phyloP scores from a whole-genome alignment of 768 basidiomycete genomes.

The Melanogaster broomeanus region DNA sequence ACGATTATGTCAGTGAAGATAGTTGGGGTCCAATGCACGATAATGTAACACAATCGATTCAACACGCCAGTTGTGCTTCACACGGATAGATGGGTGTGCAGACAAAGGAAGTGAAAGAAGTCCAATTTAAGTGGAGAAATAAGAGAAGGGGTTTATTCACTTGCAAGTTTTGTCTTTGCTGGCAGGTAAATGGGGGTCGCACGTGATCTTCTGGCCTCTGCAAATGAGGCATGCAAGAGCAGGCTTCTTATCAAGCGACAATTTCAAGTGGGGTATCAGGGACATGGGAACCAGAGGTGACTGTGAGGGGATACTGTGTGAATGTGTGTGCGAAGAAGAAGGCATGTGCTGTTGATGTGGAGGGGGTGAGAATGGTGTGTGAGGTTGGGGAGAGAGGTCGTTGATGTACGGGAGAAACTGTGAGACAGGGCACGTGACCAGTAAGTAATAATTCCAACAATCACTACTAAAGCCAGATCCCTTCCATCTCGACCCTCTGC shows the following conservation, averaged over 20 bases:
- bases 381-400: conserved; percentile 11
- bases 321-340: conserved; percentile 18
- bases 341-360: conserved; percentile 11
- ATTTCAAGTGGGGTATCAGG: conserved; percentile 22
- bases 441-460: too few species aligned
- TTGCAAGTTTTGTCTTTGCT: conserved; percentile 64
- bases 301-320: conserved; percentile 22
- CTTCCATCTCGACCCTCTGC: too few species aligned
- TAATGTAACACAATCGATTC: not conserved
- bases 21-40: not conserved
- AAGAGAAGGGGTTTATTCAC: conserved; percentile 41
- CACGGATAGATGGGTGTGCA: conserved; percentile 13
- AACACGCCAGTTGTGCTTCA: conserved; percentile 9
- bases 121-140: not conserved
- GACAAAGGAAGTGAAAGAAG: conserved; percentile 4
- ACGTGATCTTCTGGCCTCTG: conserved; percentile 68
- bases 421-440: conserved; percentile 1
- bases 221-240: conserved; percentile 67
- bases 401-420: conserved; percentile 16
- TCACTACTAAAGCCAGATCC: too few species aligned
- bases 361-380: conserved; percentile 9
- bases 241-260: conserved; percentile 51
- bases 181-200: conserved; percentile 56
- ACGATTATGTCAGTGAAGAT: conserved; percentile 24
- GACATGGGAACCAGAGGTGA: conserved; percentile 24